Percentiles rank a stretch among this genome's conserved stretches.
Evolutionary conservation across 257 asterid species (phyloP).

Genomic region (Voacanga thouarsii): DNA sequence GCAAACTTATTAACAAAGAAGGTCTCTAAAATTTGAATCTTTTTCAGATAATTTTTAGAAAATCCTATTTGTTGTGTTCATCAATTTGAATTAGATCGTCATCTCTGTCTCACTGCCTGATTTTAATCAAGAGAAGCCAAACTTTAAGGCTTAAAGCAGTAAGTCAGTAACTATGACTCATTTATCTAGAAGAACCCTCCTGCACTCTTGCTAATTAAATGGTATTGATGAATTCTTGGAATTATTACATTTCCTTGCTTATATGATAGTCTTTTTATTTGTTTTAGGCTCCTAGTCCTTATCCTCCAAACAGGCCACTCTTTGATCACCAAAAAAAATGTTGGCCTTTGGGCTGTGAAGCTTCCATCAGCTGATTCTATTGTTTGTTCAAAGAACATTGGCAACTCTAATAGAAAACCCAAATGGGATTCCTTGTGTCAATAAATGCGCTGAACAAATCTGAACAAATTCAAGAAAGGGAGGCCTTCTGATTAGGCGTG

Average conservation of each 20-base stretch:
- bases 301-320: constrained; percentile 51
- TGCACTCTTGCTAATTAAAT: not conserved
- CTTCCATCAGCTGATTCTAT: constrained; percentile 83
- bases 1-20: not conserved
- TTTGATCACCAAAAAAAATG: constrained; percentile 61
- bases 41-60: not conserved
- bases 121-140: not conserved
- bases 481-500: constrained; percentile 77
- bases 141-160: not conserved
- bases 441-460: constrained; percentile 52
- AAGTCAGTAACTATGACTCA: not conserved
- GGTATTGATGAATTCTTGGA: not conserved
- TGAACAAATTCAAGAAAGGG: constrained; percentile 46
- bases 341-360: constrained; percentile 69
- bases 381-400: constrained; percentile 68
- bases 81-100: too few relatives aligned
- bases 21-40: not conserved
- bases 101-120: too few relatives aligned
- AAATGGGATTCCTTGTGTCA: constrained; percentile 55
- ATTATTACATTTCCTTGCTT: not conserved
- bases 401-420: constrained; percentile 54
- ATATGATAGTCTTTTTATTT: constrained; percentile 4
- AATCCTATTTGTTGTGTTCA: not conserved
- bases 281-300: constrained; percentile 72
- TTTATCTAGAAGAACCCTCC: not conserved